Evolutionary conservation across 768 basidiomycete species (phyloP).

Genomic region (Baorangia bicolor): DNA sequence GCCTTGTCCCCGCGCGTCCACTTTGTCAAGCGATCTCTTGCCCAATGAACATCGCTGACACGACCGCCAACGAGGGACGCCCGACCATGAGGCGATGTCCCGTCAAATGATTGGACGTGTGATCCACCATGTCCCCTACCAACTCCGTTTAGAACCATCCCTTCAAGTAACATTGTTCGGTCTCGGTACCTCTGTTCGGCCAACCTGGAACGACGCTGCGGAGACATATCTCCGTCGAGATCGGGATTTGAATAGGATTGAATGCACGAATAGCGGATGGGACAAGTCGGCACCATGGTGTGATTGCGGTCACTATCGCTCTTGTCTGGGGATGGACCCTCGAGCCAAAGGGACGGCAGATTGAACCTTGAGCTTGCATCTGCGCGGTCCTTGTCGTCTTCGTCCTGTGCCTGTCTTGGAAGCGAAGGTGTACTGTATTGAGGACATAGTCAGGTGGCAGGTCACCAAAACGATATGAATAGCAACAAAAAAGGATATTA

Average conservation of each 20-base stretch:
- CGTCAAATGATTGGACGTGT: background rate
- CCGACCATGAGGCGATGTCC: background rate
- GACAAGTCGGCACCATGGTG: background rate
- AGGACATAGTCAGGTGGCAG: constrained; percentile 7
- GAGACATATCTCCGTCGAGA: constrained; percentile 1
- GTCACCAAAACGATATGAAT: constrained; percentile 11
- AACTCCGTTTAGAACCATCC: background rate
- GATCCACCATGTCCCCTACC: background rate
- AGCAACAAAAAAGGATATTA: constrained; percentile 11
- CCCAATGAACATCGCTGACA: background rate
- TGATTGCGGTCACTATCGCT: background rate
- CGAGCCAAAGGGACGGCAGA: constrained; percentile 18
- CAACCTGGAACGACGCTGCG: background rate
- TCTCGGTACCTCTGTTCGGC: background rate
- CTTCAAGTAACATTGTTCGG: background rate
- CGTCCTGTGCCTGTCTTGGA: constrained; percentile 10
- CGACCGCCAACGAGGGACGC: background rate
- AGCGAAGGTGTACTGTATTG: constrained; percentile 5
- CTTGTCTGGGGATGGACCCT: constrained; percentile 14
- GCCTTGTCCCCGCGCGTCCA: background rate
- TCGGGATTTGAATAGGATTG: background rate
- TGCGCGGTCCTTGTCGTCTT: background rate
- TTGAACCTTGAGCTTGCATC: constrained; percentile 17
- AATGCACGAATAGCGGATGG: background rate
- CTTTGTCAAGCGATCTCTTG: background rate